Percentiles rank a stretch among this genome's conserved stretches.
phyloP scores from a whole-genome alignment of 2,329 filamentous ascomycete species.

The Fusarium incarnatum region DNA sequence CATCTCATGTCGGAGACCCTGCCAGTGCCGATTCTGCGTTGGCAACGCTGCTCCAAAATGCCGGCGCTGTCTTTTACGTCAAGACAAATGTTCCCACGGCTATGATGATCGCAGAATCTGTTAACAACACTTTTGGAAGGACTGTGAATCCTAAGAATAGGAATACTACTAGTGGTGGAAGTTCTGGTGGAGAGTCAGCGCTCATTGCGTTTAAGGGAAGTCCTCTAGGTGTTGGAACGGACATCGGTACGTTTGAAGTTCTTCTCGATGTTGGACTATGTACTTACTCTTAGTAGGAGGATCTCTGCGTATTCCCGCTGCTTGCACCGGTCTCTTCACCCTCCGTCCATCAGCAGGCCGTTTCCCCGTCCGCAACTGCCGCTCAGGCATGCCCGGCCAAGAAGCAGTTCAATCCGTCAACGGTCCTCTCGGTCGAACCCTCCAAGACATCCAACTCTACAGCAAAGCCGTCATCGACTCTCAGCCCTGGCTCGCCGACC shows the following conservation, averaged over 20 bases:
- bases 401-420: constrained; percentile 73
- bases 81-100: constrained; percentile 71
- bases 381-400: constrained; percentile 72
- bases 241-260: constrained; percentile 59
- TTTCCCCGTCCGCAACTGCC: constrained; percentile 65
- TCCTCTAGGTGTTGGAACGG: constrained; percentile 71
- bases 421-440: constrained; percentile 68
- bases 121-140: constrained; percentile 73
- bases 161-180: constrained; percentile 70
- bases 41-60: constrained; percentile 55
- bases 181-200: constrained; percentile 74
- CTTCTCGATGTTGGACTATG: too few relatives aligned
- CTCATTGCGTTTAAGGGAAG: constrained; percentile 70
- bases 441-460: constrained; percentile 68
- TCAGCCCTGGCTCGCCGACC: constrained; percentile 68
- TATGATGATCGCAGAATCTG: constrained; percentile 76
- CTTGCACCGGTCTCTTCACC: constrained; percentile 68
- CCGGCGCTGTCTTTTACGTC: constrained; percentile 67
- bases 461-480: constrained; percentile 62
- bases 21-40: constrained; percentile 57
- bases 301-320: constrained; percentile 65
- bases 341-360: constrained; percentile 68
- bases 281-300: constrained; percentile 53
- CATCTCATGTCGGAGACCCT: constrained; percentile 69
- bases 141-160: constrained; percentile 72